These are phyloP conservation scores for Colletotrichum plurivorum DNA, from an alignment of 2,329 filamentous ascomycete species.

Conservation along the genomic window DNA sequence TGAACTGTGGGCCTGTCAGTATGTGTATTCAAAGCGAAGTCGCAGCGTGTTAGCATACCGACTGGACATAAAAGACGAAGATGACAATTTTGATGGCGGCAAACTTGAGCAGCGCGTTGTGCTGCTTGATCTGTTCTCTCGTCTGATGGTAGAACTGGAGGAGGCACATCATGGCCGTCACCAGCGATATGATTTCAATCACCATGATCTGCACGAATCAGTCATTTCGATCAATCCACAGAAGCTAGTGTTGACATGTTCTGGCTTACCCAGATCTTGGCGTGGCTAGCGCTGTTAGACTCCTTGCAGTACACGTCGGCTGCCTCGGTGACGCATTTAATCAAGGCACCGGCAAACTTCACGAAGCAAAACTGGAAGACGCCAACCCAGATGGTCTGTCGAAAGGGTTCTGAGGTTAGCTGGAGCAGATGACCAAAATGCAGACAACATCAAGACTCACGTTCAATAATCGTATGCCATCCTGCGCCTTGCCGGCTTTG, in stretches of 20 bases:
- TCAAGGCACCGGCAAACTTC: constrained; percentile 19
- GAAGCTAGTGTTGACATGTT: neutral
- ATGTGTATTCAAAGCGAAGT: neutral
- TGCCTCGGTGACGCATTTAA: constrained; percentile 10
- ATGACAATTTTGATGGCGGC: constrained; percentile 21
- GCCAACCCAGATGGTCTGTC: constrained; percentile 12
- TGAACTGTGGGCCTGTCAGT: neutral
- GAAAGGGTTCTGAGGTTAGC: neutral
- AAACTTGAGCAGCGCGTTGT: constrained; percentile 15
- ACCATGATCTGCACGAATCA: neutral
- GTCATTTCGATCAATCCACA: neutral
- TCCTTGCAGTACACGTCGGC: constrained; percentile 8
- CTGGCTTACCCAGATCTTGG: neutral
- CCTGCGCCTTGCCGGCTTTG: neutral
- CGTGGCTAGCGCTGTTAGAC: constrained; percentile 15
- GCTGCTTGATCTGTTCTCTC: neutral
- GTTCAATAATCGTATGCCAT: constrained; percentile 18
- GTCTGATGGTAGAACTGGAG: constrained; percentile 21
- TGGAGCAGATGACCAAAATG: no score
- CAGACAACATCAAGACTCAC: neutral
- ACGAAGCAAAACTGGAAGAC: constrained; percentile 24
- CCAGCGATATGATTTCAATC: constrained; percentile 14
- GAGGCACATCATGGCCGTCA: constrained; percentile 19
- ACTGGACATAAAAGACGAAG: constrained; percentile 7
- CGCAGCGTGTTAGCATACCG: neutral